These are phyloP conservation scores for Venturia asperata DNA, from an alignment of 2,329 filamentous ascomycete genomes.

Conservation along the genomic window DNA sequence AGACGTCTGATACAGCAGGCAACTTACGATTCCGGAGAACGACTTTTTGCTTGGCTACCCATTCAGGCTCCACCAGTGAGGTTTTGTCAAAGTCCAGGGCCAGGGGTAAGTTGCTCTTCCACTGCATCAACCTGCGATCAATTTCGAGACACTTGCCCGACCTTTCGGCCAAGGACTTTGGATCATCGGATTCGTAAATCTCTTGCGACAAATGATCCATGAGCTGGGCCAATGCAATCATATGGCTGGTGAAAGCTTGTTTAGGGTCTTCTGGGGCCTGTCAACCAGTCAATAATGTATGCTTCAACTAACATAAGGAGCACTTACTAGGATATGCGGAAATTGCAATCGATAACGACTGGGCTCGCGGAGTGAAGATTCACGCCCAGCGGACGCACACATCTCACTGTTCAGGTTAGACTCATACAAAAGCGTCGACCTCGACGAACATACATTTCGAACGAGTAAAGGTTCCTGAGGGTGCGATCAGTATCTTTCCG, in stretches of 20 bases:
- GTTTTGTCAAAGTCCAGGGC: constrained; percentile 19
- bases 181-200: constrained; percentile 26
- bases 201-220: constrained; percentile 20
- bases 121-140: constrained; percentile 20
- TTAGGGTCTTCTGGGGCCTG: constrained; percentile 18
- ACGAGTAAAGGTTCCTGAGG: constrained; percentile 17
- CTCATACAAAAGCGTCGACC: not conserved
- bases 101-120: constrained; percentile 20
- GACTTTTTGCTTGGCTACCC: constrained; percentile 29
- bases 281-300: not conserved
- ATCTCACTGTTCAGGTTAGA: constrained; percentile 23
- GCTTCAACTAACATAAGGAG: not conserved
- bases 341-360: constrained; percentile 25
- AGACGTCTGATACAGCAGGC: too few relatives aligned
- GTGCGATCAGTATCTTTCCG: not conserved
- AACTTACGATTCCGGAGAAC: constrained; percentile 25
- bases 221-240: constrained; percentile 16
- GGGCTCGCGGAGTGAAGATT: constrained; percentile 28
- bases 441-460: constrained; percentile 20
- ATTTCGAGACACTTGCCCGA: constrained; percentile 23
- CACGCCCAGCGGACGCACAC: constrained; percentile 28
- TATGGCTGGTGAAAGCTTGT: constrained; percentile 15
- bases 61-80: constrained; percentile 25
- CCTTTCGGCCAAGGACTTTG: constrained; percentile 25
- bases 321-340: constrained; percentile 13